These are phyloP conservation scores for Chlamydomonas schloesseri DNA, from an alignment of 139 green algal genomes.

Conservation along the genomic window DNA sequence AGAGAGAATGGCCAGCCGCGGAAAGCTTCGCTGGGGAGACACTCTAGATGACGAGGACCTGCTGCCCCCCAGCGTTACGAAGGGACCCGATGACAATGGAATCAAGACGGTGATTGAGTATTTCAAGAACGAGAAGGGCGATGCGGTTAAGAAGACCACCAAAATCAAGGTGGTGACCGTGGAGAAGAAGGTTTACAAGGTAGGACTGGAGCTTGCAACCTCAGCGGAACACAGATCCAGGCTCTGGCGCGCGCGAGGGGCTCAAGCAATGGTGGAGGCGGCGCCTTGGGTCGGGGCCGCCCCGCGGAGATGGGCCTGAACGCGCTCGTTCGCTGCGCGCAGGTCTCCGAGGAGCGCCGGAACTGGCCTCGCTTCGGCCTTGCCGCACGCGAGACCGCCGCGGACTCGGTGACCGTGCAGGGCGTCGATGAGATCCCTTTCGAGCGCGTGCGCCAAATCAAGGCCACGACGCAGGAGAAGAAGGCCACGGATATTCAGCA, in stretches of 20 bases:
- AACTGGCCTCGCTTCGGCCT: slow-evolving; percentile 92
- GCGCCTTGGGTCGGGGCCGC: background rate
- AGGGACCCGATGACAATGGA: slow-evolving; percentile 90
- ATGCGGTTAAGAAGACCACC: slow-evolving; percentile 92
- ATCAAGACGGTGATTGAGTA: slow-evolving; percentile 94
- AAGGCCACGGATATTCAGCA: slow-evolving; percentile 83
- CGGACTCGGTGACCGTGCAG: slow-evolving; percentile 85
- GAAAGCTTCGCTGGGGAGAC: slow-evolving; percentile 88
- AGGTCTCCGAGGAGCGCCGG: slow-evolving; percentile 78
- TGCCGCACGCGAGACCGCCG: slow-evolving; percentile 88
- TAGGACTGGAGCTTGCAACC: slow-evolving; percentile 29
- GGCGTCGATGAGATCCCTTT: slow-evolving; percentile 94
- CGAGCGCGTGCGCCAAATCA: slow-evolving; percentile 82
- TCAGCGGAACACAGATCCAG: too few species aligned
- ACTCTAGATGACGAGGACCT: slow-evolving; percentile 86
- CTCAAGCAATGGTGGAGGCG: background rate
- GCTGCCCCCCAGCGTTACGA: slow-evolving; percentile 75
- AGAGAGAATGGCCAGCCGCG: background rate
- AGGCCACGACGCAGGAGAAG: slow-evolving; percentile 91
- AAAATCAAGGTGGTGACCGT: slow-evolving; percentile 90
- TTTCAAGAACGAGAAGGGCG: slow-evolving; percentile 91
- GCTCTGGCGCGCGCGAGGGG: too few species aligned
- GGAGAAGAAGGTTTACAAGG: slow-evolving; percentile 94
- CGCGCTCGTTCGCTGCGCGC: background rate
- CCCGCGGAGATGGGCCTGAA: background rate